These are phyloP conservation scores for Dactylonectria estremocensis DNA, from an alignment of 2,329 filamentous ascomycete genomes.

Conservation along the genomic window DNA sequence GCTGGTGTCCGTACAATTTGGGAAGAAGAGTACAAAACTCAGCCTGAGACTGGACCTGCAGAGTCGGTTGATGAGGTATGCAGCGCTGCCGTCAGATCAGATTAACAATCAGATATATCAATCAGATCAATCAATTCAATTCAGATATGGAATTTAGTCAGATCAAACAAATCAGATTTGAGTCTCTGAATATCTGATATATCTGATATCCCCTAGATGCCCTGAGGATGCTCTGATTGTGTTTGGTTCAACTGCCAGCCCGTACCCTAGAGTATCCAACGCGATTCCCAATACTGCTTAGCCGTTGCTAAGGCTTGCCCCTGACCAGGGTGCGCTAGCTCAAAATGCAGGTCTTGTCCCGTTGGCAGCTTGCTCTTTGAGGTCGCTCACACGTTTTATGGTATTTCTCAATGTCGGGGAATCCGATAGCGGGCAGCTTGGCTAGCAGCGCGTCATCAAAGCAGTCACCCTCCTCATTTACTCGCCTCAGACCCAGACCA, in stretches of 20 bases:
- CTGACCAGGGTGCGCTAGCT: not conserved
- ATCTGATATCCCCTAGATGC: no score
- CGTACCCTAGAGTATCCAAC: slow-evolving; percentile 8
- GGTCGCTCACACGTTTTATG: not conserved
- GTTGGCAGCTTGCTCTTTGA: slow-evolving; percentile 1
- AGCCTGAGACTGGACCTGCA: not conserved
- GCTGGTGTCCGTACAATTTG: not conserved
- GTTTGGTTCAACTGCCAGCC: no score
- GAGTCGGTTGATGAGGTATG: not conserved
- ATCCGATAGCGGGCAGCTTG: slow-evolving; percentile 1
- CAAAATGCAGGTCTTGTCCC: slow-evolving; percentile 1
- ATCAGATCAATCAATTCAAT: no score
- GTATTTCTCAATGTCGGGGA: not conserved
- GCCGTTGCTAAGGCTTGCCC: no score
- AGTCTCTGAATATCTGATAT: no score
- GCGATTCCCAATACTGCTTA: slow-evolving; percentile 6
- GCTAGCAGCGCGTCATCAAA: not conserved
- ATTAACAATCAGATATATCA: no score
- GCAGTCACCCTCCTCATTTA: slow-evolving; percentile 2
- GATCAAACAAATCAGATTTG: no score
- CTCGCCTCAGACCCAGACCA: not conserved
- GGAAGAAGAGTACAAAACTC: not conserved
- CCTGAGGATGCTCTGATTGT: no score
- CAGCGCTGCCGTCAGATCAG: no score
- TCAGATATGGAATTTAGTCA: no score